phyloP scores from a whole-genome alignment of 805 yeast species.

The Monosporozyma servazzii region DNA sequence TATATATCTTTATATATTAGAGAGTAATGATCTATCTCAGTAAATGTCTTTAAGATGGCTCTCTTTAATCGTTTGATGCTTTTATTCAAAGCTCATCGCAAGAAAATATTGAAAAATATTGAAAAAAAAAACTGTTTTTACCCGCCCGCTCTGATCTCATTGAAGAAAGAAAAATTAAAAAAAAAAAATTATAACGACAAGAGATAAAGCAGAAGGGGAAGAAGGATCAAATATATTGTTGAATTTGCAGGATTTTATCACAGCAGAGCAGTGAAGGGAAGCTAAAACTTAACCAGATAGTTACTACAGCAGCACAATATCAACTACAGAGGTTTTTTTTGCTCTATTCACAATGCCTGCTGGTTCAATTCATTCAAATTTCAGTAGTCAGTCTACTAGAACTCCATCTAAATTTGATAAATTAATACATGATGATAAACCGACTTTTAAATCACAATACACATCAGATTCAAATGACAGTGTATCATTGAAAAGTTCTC shows the following conservation, averaged over 20 bases:
- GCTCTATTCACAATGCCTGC: background rate
- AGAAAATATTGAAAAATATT: background rate
- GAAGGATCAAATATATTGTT: background rate
- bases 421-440: conserved; percentile 6
- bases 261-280: background rate
- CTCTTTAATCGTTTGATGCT: background rate
- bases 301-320: background rate
- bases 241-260: background rate
- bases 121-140: background rate
- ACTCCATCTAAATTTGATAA: conserved; percentile 2
- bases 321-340: background rate
- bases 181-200: background rate
- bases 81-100: background rate
- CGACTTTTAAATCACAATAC: conserved; percentile 6
- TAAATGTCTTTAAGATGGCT: background rate
- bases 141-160: background rate
- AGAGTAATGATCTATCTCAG: too few relatives aligned
- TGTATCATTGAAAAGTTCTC: conserved; percentile 9
- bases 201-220: background rate
- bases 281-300: too few relatives aligned
- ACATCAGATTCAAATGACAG: background rate
- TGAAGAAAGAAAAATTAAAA: background rate
- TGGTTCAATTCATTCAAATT: background rate
- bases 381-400: background rate
- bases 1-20: too few relatives aligned